Evolutionary conservation across 2,329 filamentous ascomycete genomes (phyloP).

Genomic region (Thelonectria blattea): DNA sequence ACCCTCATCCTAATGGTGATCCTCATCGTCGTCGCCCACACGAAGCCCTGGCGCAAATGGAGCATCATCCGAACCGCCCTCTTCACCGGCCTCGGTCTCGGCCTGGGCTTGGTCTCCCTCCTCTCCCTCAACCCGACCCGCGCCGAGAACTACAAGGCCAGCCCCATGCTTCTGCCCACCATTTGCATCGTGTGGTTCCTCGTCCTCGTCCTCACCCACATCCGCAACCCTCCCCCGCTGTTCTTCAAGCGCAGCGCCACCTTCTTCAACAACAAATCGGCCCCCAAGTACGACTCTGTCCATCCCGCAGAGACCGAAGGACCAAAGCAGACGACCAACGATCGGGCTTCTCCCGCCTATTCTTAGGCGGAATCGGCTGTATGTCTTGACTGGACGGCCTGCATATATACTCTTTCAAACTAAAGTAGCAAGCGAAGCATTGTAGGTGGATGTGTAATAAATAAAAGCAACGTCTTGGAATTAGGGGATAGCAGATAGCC

Average conservation of each 20-base stretch:
- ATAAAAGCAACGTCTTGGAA: constrained; percentile 1
- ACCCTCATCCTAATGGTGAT: constrained; percentile 42
- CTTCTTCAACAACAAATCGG: constrained; percentile 24
- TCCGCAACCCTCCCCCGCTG: constrained; percentile 36
- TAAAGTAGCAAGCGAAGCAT: not conserved
- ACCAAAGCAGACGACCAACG: constrained; percentile 11
- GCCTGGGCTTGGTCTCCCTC: constrained; percentile 36
- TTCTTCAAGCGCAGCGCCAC: constrained; percentile 29
- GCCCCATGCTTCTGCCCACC: constrained; percentile 42
- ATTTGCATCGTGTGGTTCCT: constrained; percentile 44
- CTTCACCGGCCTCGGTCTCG: constrained; percentile 40
- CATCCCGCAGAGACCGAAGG: constrained; percentile 14
- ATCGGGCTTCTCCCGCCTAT: constrained; percentile 5
- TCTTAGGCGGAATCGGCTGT: no score
- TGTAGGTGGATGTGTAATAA: constrained; percentile 1
- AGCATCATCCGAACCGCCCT: constrained; percentile 40
- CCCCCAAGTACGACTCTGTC: constrained; percentile 21
- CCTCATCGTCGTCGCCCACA: constrained; percentile 41
- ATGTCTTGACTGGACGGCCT: not conserved
- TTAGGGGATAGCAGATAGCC: not conserved
- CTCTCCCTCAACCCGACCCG: constrained; percentile 32
- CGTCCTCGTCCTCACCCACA: constrained; percentile 43
- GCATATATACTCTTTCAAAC: constrained; percentile 4
- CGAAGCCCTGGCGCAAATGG: constrained; percentile 41
- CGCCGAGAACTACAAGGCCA: constrained; percentile 32